Evolutionary conservation across 2,329 filamentous ascomycete genomes (phyloP).

Genomic region (Gliomastix tumulicola): DNA sequence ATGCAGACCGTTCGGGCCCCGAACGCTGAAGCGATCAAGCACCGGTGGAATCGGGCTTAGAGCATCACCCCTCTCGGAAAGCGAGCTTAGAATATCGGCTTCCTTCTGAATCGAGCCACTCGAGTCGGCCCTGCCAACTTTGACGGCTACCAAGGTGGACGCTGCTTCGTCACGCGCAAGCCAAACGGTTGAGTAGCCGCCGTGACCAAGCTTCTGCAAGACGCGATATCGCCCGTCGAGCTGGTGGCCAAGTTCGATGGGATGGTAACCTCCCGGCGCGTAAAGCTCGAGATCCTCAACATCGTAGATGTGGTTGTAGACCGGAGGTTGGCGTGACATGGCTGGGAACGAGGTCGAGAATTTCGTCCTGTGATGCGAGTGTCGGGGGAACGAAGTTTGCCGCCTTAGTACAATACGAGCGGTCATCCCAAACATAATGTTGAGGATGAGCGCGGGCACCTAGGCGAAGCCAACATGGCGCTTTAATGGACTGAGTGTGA

Average conservation of each 20-base stretch:
- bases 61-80: not conserved
- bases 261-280: slow-evolving; percentile 27
- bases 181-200: slow-evolving; percentile 21
- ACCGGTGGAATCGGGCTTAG: not conserved
- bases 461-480: no score
- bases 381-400: no score
- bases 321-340: no score
- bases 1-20: slow-evolving; percentile 19
- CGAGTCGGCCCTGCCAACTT: slow-evolving; percentile 17
- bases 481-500: no score
- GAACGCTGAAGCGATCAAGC: slow-evolving; percentile 13
- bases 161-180: slow-evolving; percentile 17
- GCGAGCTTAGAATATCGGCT: slow-evolving; percentile 12
- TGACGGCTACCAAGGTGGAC: slow-evolving; percentile 19
- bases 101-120: slow-evolving; percentile 3
- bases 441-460: no score
- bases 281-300: slow-evolving; percentile 18
- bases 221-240: slow-evolving; percentile 18
- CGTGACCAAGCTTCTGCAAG: slow-evolving; percentile 18
- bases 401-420: no score
- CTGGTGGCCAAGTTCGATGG: slow-evolving; percentile 24
- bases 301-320: slow-evolving; percentile 5
- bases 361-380: no score
- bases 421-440: no score
- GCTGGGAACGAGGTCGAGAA: no score